phyloP scores from a whole-genome alignment of 371 early-diverging fungal genomes.

The Choanephora cucurbitarum region DNA sequence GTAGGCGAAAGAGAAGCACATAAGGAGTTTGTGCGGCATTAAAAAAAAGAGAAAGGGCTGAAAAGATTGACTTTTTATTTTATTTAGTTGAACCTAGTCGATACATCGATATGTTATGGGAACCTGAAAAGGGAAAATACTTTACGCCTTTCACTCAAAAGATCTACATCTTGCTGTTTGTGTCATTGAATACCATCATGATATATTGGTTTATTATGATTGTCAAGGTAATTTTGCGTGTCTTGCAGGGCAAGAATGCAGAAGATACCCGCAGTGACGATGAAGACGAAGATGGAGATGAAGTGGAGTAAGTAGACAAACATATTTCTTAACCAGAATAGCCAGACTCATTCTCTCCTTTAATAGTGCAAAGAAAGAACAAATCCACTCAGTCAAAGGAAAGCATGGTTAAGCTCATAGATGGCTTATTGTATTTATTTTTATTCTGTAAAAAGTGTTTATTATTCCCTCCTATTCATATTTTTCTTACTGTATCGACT shows the following conservation, averaged over 20 bases:
- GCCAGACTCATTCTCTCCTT: not conserved
- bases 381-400: too few species aligned
- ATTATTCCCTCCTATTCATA: too few species aligned
- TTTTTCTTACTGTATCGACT: too few species aligned
- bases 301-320: too few species aligned
- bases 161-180: conserved; percentile 61
- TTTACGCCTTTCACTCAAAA: conserved; percentile 55
- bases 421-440: too few species aligned
- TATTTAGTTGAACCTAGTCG: conserved; percentile 45
- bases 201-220: conserved; percentile 83
- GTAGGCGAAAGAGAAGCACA: too few species aligned
- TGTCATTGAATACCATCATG: conserved; percentile 64
- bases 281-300: conserved; percentile 55
- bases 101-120: conserved; percentile 62
- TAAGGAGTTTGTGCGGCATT: not conserved
- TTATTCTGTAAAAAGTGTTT: too few species aligned
- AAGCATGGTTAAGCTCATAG: too few species aligned
- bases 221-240: conserved; percentile 61
- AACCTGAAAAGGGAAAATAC: conserved; percentile 64
- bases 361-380: too few species aligned
- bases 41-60: not conserved
- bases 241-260: conserved; percentile 63
- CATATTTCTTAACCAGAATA: too few species aligned
- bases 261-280: conserved; percentile 77
- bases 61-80: conserved; percentile 1